Conservation (phyloP, 139 green algal genomes). For the Micractinium conductrix region DNA sequence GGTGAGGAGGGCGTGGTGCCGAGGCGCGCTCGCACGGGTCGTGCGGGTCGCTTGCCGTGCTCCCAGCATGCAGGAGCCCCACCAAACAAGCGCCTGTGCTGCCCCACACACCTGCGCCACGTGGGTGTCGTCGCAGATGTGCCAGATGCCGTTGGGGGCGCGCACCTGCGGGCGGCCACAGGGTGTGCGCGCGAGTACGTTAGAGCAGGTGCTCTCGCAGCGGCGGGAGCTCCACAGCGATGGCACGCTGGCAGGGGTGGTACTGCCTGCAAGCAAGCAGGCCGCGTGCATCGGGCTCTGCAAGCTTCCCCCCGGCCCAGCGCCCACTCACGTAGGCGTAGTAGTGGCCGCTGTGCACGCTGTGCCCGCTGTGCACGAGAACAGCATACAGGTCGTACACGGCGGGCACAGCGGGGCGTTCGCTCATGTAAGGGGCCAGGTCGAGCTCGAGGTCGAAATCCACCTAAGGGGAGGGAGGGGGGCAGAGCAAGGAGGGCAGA, state of each 20-base stretch:
- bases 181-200: too few species aligned
- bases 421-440: conserved; percentile 77
- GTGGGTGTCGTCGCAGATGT: conserved; percentile 84
- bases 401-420: conserved; percentile 10
- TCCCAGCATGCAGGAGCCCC: too few species aligned
- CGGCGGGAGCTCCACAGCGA: too few species aligned
- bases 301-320: too few species aligned
- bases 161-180: too few species aligned
- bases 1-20: not conserved
- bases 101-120: conserved; percentile 60
- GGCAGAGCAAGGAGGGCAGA: not conserved
- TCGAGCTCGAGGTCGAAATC: conserved; percentile 83
- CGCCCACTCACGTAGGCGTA: conserved; percentile 93
- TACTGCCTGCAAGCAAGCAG: too few species aligned
- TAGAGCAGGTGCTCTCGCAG: too few species aligned
- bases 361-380: conserved; percentile 94
- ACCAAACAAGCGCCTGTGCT: too few species aligned
- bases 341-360: conserved; percentile 96
- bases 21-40: too few species aligned
- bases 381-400: conserved; percentile 89
- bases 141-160: conserved; percentile 67
- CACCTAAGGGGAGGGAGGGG: conserved; percentile 53
- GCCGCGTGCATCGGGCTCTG: too few species aligned
- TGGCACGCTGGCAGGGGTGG: too few species aligned
- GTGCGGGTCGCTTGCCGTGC: too few species aligned